These are phyloP conservation scores for Leccinum broughii DNA, from an alignment of 768 basidiomycete genomes.

Conservation along the genomic window DNA sequence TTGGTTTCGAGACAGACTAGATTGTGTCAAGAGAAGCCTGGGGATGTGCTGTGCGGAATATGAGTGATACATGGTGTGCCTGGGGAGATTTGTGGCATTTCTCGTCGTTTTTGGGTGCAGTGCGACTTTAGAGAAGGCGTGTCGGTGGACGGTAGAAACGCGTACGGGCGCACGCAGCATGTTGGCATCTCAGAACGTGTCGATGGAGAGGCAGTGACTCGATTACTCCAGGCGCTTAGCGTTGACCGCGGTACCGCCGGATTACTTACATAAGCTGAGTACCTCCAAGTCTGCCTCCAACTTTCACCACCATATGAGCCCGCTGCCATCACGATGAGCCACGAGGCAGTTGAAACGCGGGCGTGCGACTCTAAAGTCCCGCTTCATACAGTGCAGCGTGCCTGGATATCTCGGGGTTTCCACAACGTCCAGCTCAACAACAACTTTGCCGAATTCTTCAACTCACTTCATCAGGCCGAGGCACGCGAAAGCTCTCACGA, in stretches of 20 bases:
- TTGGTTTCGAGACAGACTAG: constrained; percentile 2
- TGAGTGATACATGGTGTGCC: not conserved
- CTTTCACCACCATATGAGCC: no score
- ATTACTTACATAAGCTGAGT: not conserved
- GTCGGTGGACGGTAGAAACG: constrained; percentile 2
- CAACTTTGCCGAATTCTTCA: not conserved
- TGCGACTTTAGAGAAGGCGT: constrained; percentile 1
- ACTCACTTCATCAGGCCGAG: not conserved
- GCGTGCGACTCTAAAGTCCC: not conserved
- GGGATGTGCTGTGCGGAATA: constrained; percentile 3
- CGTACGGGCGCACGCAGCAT: constrained; percentile 48
- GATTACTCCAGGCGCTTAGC: constrained; percentile 7
- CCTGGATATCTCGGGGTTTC: not conserved
- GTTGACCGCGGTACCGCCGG: not conserved
- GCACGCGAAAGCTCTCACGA: not conserved
- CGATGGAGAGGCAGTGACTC: not conserved
- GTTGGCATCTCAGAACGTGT: constrained; percentile 40
- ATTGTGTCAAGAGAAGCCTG: constrained; percentile 10
- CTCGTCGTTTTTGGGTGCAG: not conserved
- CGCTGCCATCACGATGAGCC: no score
- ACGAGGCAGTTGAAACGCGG: not conserved
- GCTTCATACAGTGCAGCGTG: not conserved
- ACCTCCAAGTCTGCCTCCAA: no score
- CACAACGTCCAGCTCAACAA: not conserved
- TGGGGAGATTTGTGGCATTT: not conserved